These are phyloP conservation scores for Colletotrichum sp. DNA, from an alignment of 2,329 filamentous ascomycete species.

Conservation along the genomic window DNA sequence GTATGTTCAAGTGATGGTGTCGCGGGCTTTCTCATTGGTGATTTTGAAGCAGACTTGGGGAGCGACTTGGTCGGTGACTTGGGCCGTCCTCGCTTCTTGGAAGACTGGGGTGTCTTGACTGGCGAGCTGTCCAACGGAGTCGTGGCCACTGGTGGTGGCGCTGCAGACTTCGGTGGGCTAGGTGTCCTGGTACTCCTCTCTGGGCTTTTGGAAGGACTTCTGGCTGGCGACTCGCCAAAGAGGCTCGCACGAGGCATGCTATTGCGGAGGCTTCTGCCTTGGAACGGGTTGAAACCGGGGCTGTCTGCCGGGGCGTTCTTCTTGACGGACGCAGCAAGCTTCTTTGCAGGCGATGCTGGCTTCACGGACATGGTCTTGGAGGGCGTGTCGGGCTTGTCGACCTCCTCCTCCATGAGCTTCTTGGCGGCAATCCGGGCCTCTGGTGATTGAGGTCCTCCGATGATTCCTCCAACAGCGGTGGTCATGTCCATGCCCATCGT, in stretches of 20 bases:
- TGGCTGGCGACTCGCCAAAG: constrained; percentile 32
- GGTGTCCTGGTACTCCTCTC: constrained; percentile 6
- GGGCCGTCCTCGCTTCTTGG: constrained; percentile 17
- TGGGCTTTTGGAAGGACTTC: not conserved
- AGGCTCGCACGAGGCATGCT: constrained; percentile 51
- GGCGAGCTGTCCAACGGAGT: constrained; percentile 26
- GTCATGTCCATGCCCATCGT: constrained; percentile 74
- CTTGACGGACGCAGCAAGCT: constrained; percentile 28
- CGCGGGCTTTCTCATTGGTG: constrained; percentile 27
- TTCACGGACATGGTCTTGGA: constrained; percentile 44
- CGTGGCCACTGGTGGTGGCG: not conserved
- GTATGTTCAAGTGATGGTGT: constrained; percentile 35
- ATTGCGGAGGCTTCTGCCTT: constrained; percentile 52
- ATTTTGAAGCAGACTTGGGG: not conserved
- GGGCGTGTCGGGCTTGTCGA: constrained; percentile 51
- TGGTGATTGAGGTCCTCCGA: constrained; percentile 43
- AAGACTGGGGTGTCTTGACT: constrained; percentile 24
- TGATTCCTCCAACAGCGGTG: constrained; percentile 65
- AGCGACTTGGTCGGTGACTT: not conserved
- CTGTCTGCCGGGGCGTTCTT: constrained; percentile 44
- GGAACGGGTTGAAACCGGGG: constrained; percentile 59
- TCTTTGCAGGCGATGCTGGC: constrained; percentile 39
- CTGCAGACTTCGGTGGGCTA: constrained; percentile 20
- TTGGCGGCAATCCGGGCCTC: constrained; percentile 55
- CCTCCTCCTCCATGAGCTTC: constrained; percentile 64